Evolutionary conservation across 805 yeast genomes (phyloP), one percentile per base, ranked within the genome.

Genomic region (Candida wancherniae): DNA sequence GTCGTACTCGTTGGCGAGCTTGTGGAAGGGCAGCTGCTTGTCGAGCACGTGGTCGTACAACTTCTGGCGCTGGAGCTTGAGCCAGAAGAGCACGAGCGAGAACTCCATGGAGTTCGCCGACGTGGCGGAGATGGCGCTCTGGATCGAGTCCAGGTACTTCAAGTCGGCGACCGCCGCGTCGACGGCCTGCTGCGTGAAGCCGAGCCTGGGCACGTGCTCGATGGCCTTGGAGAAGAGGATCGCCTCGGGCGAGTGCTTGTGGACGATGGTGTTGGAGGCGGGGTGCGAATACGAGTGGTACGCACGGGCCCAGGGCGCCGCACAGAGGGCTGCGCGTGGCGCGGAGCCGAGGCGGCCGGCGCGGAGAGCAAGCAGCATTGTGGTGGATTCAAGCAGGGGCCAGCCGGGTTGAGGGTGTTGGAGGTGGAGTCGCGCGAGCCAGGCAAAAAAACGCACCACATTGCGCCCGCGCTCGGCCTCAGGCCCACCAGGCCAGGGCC

Each of bases 81-180:
- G 67, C 54, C 67, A 64, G 25, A 71, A 67, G 24, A 77, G 50
- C 55, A 78, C 75, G 36, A 74, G 69, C 52, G 67, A 73, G 29
- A 77, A 70, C 38, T 82, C 69, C 22, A 51, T 41, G 5, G 38
- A 28, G 29, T 44, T 42, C 9, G 37, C 31, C 28, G 41, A 34
- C 4, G 53, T 47, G 18, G 63, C 52, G 3, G 64, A 51, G 22
- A 73, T 59, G 1, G 65, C 52, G 3, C 67, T 59, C 25, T 55
- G 61, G 9, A 71, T 67, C 36, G 50, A 73, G 58, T 80, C 85
- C 28, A 73, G 61, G 45, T 71, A 70, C 5, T 71, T 69, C 41
- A 64, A 52, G 20, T 64, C 58, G 24, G 77, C 60, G 10, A 73
- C 63, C 11, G 79, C 75, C 23, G 62, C 56, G 3, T 67, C 57